Percentiles rank a stretch among this genome's conserved stretches.
These are phyloP conservation scores for Paecilomyces sp. DNA, from an alignment of 2,329 filamentous ascomycete species.

Conservation along the genomic window DNA sequence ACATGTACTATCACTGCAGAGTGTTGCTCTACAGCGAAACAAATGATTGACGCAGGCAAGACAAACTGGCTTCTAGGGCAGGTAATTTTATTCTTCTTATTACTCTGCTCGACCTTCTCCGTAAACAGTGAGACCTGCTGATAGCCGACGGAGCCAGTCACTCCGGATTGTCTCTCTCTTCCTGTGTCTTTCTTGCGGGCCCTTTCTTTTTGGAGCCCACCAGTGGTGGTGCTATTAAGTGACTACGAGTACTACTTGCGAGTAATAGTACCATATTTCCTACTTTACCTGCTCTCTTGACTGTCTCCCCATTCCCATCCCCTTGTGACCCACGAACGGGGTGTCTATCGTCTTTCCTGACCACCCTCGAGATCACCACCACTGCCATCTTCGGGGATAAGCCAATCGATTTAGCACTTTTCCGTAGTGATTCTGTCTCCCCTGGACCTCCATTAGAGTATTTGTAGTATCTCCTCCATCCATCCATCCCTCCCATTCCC, in stretches of 20 bases:
- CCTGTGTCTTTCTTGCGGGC: no score
- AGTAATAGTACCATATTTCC: no score
- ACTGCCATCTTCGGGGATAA: neutral
- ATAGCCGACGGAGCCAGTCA: neutral
- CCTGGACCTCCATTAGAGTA: no score
- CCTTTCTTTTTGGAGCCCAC: neutral
- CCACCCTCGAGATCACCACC: neutral
- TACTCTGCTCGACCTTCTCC: neutral
- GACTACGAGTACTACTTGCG: neutral
- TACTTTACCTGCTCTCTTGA: neutral
- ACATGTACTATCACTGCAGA: neutral
- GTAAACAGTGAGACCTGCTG: neutral
- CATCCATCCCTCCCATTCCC: neutral
- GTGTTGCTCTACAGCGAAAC: neutral
- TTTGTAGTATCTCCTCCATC: neutral
- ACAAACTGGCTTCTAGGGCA: neutral
- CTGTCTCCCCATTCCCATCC: neutral
- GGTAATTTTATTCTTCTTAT: no score
- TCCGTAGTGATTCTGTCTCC: neutral
- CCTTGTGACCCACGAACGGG: neutral
- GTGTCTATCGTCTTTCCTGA: neutral
- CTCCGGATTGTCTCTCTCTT: neutral
- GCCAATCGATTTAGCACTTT: neutral
- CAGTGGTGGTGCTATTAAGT: neutral
- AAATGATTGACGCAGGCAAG: neutral